Evolutionary conservation across 2,329 filamentous ascomycete genomes (phyloP), one percentile per base, ranked within the genome.

Genomic region (Ophiostoma triangulosporum): DNA sequence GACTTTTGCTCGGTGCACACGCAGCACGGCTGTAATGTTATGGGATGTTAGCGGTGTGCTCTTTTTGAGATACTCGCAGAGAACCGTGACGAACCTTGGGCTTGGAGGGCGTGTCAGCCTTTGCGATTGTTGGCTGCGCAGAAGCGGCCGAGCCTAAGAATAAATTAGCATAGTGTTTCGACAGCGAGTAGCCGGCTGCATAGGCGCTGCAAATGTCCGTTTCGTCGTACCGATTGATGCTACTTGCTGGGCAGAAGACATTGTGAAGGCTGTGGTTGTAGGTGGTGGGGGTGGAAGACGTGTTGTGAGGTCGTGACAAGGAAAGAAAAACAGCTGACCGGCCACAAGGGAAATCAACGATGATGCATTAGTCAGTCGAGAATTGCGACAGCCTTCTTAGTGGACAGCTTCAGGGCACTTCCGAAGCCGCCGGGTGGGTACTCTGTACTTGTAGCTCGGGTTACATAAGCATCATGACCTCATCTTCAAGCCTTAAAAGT

Each of bases 1-100:
- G 87, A 76, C 70, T 98, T 98, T 69, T 98, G 89, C 45, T 93
- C 81, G 66, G 90, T 96, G 80, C 93, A 98, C 29, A 97, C 93
- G 67, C 93, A 97, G 78, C 93, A 97, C 43, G 91, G 91, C 88
- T 96, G 64, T 56, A n/a, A n/a, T n/a, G n/a, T n/a, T n/a, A n/a
- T n/a, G n/a, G 2, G 15, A 1, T 43, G 17, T 48, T 35, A 50
- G 46, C 29, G 24, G 24, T 33, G 12, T 45, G 29, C 2, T 26
- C 20, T 11, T 11, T n/a, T 43, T 48, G 31, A 11, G 3, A 22
- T 22, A 22, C 5, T 17, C 45, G 8, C 17, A 27, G 3, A 24
- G n/a, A n/a, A n/a, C n/a, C n/a, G n/a, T n/a, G n/a, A 56, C 52
- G n/a, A 14, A 74, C 71, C 70, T 72, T 74, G 56, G 71, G 71